Base-by-base conservation (phyloP, 768 basidiomycete genomes). In the Lactifluus rugatus region DNA sequence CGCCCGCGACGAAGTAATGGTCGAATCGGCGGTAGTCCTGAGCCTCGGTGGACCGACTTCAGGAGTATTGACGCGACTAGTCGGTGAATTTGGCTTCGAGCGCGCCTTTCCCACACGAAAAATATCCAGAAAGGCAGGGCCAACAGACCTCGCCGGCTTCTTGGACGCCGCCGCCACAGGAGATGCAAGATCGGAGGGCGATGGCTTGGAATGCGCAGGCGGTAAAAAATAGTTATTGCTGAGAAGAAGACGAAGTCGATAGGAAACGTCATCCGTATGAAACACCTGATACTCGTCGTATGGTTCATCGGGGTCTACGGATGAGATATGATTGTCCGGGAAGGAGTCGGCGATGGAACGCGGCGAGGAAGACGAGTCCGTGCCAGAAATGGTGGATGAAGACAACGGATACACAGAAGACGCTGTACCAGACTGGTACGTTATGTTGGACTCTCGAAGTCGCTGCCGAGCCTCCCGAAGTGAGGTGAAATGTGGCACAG, bases 221-320 rank as follows among this genome's bases (percentile, higher is more conserved):
- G 90, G 90, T 37, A 93, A 81, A 67, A 89, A 93, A 68, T 93
- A 93, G 66, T 78, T 91, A 71, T 93, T 93, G 69, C 85, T 87
- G 54, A 93, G 85, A 41, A 93, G 80, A 53, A 93, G 78, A 41
- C 83, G 85, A 19, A 93, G 80, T 23, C 90, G 85, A 72, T 89
- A 89, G 19, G 88, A 83, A 41, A 92, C 89, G 66, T 93, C 90
- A 70, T 93, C 89, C 21, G 78, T 77, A 64, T 75, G 74, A 58
- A 75, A 70, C 36, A 64, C 56, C 25, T 62, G 54, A 50, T 62
- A 62, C 32, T 59, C 46, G 37, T 63, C 60, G 36, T 70, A 67
- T 8, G 65, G 52, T 10, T 67, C 59, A 10, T 68, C 67, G 0
- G 64, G 62, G 34, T 64, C 61, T 17, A 58, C 61, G 36, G 49